A percentile compares a stretch with the other conserved stretches of the same genome.
Conservation (phyloP, 2,329 filamentous ascomycete genomes). For the Microdochium bolleyi region DNA sequence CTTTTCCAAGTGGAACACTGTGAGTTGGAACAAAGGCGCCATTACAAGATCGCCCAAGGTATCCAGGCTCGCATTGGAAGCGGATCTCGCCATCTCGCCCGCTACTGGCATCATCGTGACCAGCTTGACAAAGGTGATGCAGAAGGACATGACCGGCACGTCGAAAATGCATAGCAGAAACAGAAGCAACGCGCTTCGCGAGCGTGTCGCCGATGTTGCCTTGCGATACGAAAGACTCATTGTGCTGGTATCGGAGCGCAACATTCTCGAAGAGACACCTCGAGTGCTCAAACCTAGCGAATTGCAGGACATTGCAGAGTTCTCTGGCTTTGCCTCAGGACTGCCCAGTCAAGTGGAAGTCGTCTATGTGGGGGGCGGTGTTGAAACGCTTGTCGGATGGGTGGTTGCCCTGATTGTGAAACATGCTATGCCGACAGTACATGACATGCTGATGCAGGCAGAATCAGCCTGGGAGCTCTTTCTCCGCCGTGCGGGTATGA, state of each 20-base stretch:
- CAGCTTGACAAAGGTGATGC: slow-evolving; percentile 63
- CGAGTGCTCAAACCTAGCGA: slow-evolving; percentile 31
- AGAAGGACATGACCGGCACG: slow-evolving; percentile 35
- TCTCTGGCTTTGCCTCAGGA: slow-evolving; percentile 38
- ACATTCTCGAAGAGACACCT: slow-evolving; percentile 30
- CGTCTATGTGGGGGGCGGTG: slow-evolving; percentile 41
- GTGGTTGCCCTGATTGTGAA: slow-evolving; percentile 42
- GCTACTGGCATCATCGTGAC: slow-evolving; percentile 62
- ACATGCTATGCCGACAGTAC: slow-evolving; percentile 19
- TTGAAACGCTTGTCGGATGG: slow-evolving; percentile 45
- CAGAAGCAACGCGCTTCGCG: neutral
- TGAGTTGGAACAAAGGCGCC: slow-evolving; percentile 22
- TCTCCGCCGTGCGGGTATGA: slow-evolving; percentile 57
- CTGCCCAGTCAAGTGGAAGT: slow-evolving; percentile 30
- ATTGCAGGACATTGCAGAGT: slow-evolving; percentile 34
- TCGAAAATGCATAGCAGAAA: neutral
- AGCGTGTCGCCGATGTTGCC: slow-evolving; percentile 41
- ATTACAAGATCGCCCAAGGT: slow-evolving; percentile 21
- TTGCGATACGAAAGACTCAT: slow-evolving; percentile 59
- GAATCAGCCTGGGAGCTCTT: slow-evolving; percentile 64
- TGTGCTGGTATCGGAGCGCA: slow-evolving; percentile 56
- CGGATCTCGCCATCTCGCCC: slow-evolving; percentile 67
- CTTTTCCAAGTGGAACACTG: slow-evolving; percentile 31
- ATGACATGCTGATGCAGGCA: slow-evolving; percentile 33
- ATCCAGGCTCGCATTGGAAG: slow-evolving; percentile 43